A percentile compares a stretch with the other conserved stretches of the same genome.
Conservation (phyloP, 78 protist genomes). For the Cavenderia fasciculata region DNA sequence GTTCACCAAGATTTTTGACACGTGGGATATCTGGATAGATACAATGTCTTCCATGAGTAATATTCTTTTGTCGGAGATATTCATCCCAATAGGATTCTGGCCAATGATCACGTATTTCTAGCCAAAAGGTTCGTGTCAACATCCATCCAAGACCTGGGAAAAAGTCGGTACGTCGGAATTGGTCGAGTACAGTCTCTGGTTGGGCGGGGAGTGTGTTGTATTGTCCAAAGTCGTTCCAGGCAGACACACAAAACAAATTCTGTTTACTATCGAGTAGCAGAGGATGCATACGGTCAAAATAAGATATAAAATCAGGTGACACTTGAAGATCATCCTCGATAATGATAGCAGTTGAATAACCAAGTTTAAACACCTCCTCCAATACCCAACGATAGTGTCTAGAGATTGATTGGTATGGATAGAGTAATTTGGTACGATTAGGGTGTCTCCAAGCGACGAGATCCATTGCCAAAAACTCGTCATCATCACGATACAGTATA, state of each 20-base stretch:
- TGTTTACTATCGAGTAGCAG: constrained; percentile 59
- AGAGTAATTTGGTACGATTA: neutral
- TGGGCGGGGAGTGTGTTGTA: neutral
- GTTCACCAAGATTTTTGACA: constrained; percentile 80
- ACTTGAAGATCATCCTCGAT: constrained; percentile 88
- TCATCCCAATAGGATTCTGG: constrained; percentile 94
- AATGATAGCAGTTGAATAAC: constrained; percentile 1
- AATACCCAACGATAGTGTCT: constrained; percentile 55
- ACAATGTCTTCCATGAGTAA: constrained; percentile 77
- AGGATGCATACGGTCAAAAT: constrained; percentile 78
- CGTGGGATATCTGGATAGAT: constrained; percentile 90
- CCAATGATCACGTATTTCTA: constrained; percentile 84
- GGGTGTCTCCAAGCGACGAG: neutral
- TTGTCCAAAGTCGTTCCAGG: constrained; percentile 94
- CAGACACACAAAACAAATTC: constrained; percentile 86
- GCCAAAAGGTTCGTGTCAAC: constrained; percentile 84
- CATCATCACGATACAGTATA: neutral
- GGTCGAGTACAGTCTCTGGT: neutral
- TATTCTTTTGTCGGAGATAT: constrained; percentile 86
- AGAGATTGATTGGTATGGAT: constrained; percentile 28
- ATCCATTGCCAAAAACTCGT: neutral
- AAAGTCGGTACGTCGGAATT: constrained; percentile 89
- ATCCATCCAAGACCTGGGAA: constrained; percentile 97
- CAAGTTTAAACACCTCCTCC: constrained; percentile 12
- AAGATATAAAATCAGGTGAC: constrained; percentile 89